Conservation (phyloP, 2,329 filamentous ascomycete species). For the Lecanicillium sp. region DNA sequence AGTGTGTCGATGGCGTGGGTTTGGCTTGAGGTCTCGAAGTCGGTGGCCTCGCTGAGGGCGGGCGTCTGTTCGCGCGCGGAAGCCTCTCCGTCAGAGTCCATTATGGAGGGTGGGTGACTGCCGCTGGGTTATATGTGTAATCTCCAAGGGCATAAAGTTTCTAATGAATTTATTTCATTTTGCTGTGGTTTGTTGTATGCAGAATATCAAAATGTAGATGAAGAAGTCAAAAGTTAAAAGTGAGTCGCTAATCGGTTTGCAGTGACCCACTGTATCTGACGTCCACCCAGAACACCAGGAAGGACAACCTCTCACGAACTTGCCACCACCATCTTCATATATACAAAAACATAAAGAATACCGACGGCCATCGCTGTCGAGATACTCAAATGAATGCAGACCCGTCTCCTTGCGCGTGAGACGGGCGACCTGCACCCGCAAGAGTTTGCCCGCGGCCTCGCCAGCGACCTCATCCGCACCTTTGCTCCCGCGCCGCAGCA, state of each 20-base stretch:
- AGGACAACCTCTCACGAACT: no score
- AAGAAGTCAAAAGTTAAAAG: no score
- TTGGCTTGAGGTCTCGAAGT: slow-evolving; percentile 1
- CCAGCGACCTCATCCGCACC: slow-evolving; percentile 59
- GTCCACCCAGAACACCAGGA: no score
- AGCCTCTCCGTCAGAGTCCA: slow-evolving; percentile 2
- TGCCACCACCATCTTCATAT: not conserved
- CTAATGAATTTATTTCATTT: no score
- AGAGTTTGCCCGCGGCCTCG: slow-evolving; percentile 59
- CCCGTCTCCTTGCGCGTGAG: slow-evolving; percentile 69
- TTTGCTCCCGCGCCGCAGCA: slow-evolving; percentile 62
- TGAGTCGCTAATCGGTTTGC: no score
- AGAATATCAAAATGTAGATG: no score
- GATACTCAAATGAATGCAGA: slow-evolving; percentile 54
- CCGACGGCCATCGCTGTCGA: slow-evolving; percentile 5
- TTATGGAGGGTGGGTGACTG: no score
- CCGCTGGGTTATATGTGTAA: no score
- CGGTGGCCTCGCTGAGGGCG: slow-evolving; percentile 11
- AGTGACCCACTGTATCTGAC: no score
- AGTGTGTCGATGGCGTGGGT: not conserved
- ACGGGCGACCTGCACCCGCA: slow-evolving; percentile 60
- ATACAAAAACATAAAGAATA: not conserved
- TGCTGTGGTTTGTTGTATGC: no score
- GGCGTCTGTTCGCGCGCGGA: slow-evolving; percentile 1
- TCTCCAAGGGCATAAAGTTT: no score